phyloP scores from a whole-genome alignment of 1,284 basidiomycete species.

The Cryptococcus sp. region DNA sequence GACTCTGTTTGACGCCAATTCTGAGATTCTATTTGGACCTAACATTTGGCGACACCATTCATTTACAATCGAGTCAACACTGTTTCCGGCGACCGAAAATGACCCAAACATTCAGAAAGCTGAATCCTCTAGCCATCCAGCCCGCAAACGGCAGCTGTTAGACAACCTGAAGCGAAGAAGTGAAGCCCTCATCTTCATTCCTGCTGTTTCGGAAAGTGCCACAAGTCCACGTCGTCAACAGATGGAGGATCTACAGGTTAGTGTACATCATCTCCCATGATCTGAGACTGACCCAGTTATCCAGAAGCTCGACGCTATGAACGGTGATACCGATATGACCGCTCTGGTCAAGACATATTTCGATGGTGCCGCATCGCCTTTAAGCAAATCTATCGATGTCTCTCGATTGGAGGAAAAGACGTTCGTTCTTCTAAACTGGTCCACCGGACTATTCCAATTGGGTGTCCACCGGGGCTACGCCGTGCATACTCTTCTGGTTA shows the following conservation, averaged over 20 bases:
- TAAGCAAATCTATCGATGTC: slow-evolving; percentile 49
- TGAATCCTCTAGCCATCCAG: neutral
- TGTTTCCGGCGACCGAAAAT: neutral
- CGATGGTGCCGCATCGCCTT: slow-evolving; percentile 36
- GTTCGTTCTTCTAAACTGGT: slow-evolving; percentile 78
- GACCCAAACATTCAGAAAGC: neutral
- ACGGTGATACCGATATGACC: slow-evolving; percentile 62
- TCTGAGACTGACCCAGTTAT: neutral
- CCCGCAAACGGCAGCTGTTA: slow-evolving; percentile 1
- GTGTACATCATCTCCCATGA: slow-evolving; percentile 3
- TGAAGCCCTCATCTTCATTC: slow-evolving; percentile 68
- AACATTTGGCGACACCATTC: slow-evolving; percentile 56
- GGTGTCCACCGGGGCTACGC: slow-evolving; percentile 80
- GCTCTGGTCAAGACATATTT: slow-evolving; percentile 59
- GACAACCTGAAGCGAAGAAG: slow-evolving; percentile 62
- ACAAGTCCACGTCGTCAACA: slow-evolving; percentile 49
- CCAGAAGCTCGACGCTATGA: slow-evolving; percentile 76
- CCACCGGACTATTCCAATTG: slow-evolving; percentile 74
- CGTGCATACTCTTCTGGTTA: slow-evolving; percentile 66
- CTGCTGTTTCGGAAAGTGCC: slow-evolving; percentile 51
- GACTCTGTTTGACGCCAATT: slow-evolving; percentile 25
- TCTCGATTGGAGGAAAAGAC: slow-evolving; percentile 55
- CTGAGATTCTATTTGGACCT: slow-evolving; percentile 33
- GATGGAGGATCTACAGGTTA: slow-evolving; percentile 68
- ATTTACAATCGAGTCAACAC: slow-evolving; percentile 20